Conservation (phyloP, 768 basidiomycete genomes). For the Tricholoma hemisulphureum region DNA sequence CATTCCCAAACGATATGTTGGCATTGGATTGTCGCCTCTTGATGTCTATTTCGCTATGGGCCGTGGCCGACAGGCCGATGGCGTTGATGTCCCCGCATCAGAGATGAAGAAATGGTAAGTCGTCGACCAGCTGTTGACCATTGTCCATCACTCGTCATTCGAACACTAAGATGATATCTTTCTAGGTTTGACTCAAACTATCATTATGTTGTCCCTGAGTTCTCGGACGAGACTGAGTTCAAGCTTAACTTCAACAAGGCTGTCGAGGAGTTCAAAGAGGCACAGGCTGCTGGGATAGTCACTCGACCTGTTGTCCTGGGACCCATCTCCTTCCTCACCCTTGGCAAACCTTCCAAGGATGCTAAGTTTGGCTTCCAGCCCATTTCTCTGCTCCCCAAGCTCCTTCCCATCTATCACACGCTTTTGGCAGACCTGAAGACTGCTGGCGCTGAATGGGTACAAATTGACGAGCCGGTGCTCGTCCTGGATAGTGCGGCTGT, state of each 20-base stretch:
- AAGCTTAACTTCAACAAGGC: constrained; percentile 96
- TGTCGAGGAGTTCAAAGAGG: constrained; percentile 92
- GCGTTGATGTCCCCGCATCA: constrained; percentile 93
- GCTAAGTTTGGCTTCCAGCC: constrained; percentile 84
- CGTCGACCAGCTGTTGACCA: background rate
- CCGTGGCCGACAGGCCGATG: constrained; percentile 92
- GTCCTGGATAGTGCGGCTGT: constrained; percentile 82
- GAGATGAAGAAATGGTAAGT: constrained; percentile 99
- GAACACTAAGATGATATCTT: constrained; percentile 4
- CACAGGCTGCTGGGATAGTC: constrained; percentile 80
- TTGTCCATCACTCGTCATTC: constrained; percentile 2
- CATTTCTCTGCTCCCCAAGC: constrained; percentile 83
- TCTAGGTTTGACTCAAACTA: constrained; percentile 97
- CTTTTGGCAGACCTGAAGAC: constrained; percentile 88
- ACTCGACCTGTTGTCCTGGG: constrained; percentile 97
- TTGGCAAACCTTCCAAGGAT: constrained; percentile 88
- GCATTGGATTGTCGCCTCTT: constrained; percentile 80
- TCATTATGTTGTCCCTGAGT: constrained; percentile 97
- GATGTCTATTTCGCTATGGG: constrained; percentile 99
- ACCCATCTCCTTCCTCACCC: constrained; percentile 90
- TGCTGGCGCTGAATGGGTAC: constrained; percentile 92
- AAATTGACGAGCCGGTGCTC: constrained; percentile 96
- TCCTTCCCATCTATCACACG: constrained; percentile 89
- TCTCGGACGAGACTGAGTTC: constrained; percentile 88
- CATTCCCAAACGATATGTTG: constrained; percentile 91